Evolutionary conservation across 176 grass and related monocot species (phyloP).

Genomic region (Musa beccarii): DNA sequence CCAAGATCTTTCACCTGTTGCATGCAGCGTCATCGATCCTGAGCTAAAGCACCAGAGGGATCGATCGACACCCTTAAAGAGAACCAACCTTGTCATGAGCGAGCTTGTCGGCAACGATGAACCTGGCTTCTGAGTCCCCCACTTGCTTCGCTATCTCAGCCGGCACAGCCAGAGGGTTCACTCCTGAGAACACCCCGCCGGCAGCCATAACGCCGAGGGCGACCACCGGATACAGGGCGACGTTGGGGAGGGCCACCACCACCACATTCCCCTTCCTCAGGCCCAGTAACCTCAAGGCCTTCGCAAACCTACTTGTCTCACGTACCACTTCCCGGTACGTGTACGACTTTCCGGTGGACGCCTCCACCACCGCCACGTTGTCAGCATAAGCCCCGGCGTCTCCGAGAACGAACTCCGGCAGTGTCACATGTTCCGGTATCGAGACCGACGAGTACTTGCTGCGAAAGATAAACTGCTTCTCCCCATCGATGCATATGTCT

Average conservation of each 20-base stretch:
- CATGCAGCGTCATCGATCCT: neutral
- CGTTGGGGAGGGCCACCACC: slow-evolving; percentile 69
- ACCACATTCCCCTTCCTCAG: slow-evolving; percentile 61
- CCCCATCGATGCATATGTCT: slow-evolving; percentile 16
- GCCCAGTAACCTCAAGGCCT: slow-evolving; percentile 58
- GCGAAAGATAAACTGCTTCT: slow-evolving; percentile 57
- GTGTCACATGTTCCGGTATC: slow-evolving; percentile 50
- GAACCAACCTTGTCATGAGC: slow-evolving; percentile 46
- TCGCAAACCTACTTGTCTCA: slow-evolving; percentile 42
- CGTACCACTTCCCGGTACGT: slow-evolving; percentile 52
- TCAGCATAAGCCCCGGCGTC: slow-evolving; percentile 43
- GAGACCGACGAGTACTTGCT: slow-evolving; percentile 47
- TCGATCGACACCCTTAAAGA: neutral
- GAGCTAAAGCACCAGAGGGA: neutral
- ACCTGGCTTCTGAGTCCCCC: slow-evolving; percentile 55
- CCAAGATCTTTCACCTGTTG: slow-evolving; percentile 45
- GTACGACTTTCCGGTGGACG: slow-evolving; percentile 41
- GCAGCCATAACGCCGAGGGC: slow-evolving; percentile 63
- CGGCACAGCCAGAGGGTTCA: slow-evolving; percentile 47
- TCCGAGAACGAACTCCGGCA: slow-evolving; percentile 70
- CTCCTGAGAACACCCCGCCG: slow-evolving; percentile 66
- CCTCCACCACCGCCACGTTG: slow-evolving; percentile 62
- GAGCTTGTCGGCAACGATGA: slow-evolving; percentile 47
- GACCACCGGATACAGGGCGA: slow-evolving; percentile 62
- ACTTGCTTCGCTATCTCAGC: slow-evolving; percentile 74